These are phyloP conservation scores for Clavaria fumosa DNA, from an alignment of 768 basidiomycete genomes.

Conservation along the genomic window DNA sequence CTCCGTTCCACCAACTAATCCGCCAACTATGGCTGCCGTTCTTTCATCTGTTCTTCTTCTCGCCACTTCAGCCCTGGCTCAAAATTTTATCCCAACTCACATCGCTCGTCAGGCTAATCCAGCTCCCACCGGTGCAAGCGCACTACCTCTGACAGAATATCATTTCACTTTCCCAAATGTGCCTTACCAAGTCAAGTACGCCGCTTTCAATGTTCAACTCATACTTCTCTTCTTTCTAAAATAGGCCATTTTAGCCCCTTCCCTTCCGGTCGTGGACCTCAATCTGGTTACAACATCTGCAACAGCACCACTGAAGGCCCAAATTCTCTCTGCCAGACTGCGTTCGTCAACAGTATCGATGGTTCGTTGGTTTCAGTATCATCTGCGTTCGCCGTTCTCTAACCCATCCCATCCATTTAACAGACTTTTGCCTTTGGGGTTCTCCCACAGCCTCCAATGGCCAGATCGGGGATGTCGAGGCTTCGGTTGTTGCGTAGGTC, in stretches of 20 bases:
- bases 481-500: constrained; percentile 48
- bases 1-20: too few species aligned
- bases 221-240: too few species aligned
- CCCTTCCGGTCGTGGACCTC: too few species aligned
- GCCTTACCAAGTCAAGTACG: constrained; percentile 6
- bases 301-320: constrained; percentile 42
- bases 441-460: constrained; percentile 30
- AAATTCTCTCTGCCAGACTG: constrained; percentile 42
- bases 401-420: constrained; percentile 13
- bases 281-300: constrained; percentile 46
- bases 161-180: constrained; percentile 5
- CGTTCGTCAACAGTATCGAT: constrained; percentile 33
- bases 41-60: constrained; percentile 3
- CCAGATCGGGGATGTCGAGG: constrained; percentile 54
- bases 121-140: neutral
- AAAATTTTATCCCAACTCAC: neutral
- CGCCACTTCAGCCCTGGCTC: neutral
- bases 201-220: neutral
- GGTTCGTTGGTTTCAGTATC: constrained; percentile 18
- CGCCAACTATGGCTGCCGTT: constrained; percentile 4
- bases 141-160: constrained; percentile 4
- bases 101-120: constrained; percentile 1
- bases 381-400: too few species aligned
- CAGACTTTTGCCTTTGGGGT: constrained; percentile 61
- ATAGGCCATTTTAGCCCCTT: too few species aligned